Evolutionary conservation across 2,329 filamentous ascomycete species (phyloP), one percentile per base, ranked within the genome.

Genomic region (Verticillium nubilum): DNA sequence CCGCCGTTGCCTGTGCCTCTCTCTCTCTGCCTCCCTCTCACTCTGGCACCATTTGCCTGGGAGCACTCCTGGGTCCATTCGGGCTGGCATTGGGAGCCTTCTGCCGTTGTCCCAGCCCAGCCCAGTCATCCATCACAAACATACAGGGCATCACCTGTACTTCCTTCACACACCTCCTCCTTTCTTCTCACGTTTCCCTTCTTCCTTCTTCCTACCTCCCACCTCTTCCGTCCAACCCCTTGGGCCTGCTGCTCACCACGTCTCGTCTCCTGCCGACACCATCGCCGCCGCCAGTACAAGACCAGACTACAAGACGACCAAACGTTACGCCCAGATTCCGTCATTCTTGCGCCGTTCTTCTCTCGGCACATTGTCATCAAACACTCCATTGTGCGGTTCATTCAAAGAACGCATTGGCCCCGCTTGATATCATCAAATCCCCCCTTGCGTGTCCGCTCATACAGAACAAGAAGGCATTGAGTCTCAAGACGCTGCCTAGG

Each of bases 131-230:
- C 42, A 50, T 13, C 42, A 50, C 42, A 50, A 23, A 29, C 56
- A 27, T 55, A 28, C 52, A 58, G 50, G 37, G 37, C 55, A 33
- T 47, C 23, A 52, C 54, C 54, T 23, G 31, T 42, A 26, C 59
- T 31, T 57, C 47, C 35, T 55, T 52, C 29, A 54, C 54, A 61
- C 57, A 55, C 56, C 52, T 35, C 47, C 54, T 60, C 57, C 42
- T 37, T 53, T 42, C 33, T 35, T 25, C 33, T 42, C 57, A 63
- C n/a, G 35, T n/a, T 42, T 42, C n/a, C 35, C 23, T 54, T 35
- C 60, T 29, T 58, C 31, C 31, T 55, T 26, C 27, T 53, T 33
- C 25, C 26, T 19, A 33, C 15, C 12, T 31, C 13, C 50, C 33
- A n/a, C 54, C 37, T 19, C 23, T 52, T 56, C 50, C 42, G 42